phyloP scores from a whole-genome alignment of 2,329 filamentous ascomycete genomes.

The Plenodomus biglobosus region DNA sequence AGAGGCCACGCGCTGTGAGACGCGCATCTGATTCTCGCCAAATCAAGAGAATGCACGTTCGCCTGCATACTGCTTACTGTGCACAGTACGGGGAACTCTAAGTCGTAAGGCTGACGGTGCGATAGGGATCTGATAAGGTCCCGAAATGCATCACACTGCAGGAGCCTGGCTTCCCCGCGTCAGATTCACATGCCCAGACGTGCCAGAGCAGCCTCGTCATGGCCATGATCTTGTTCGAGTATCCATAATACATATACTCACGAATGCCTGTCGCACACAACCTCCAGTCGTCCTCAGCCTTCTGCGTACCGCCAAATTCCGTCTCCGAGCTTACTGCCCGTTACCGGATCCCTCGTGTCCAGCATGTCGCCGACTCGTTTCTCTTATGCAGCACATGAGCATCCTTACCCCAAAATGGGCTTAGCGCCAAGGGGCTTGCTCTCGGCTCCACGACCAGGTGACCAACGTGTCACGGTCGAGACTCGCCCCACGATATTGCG shows the following conservation, averaged over 20 bases:
- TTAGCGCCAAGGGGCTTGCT: conserved; percentile 15
- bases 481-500: conserved; percentile 11
- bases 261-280: neutral
- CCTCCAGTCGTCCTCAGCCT: neutral
- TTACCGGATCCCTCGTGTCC: conserved; percentile 5
- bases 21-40: conserved; percentile 13
- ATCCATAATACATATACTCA: neutral
- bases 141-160: neutral
- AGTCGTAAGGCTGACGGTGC: conserved; percentile 22
- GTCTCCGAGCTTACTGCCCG: conserved; percentile 1
- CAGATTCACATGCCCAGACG: neutral
- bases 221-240: no score
- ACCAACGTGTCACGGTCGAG: conserved; percentile 20
- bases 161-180: conserved; percentile 2
- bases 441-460: conserved; percentile 18
- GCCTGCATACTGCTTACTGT: conserved; percentile 2
- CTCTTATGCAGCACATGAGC: conserved; percentile 21
- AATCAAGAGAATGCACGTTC: conserved; percentile 15
- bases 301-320: neutral
- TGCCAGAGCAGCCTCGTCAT: neutral
- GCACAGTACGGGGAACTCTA: no score
- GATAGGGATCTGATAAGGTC: neutral
- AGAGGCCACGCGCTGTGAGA: conserved; percentile 20
- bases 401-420: conserved; percentile 6
- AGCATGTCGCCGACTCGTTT: conserved; percentile 8